phyloP scores from a whole-genome alignment of 2,329 filamentous ascomycete genomes.

The Penicillium sp. region DNA sequence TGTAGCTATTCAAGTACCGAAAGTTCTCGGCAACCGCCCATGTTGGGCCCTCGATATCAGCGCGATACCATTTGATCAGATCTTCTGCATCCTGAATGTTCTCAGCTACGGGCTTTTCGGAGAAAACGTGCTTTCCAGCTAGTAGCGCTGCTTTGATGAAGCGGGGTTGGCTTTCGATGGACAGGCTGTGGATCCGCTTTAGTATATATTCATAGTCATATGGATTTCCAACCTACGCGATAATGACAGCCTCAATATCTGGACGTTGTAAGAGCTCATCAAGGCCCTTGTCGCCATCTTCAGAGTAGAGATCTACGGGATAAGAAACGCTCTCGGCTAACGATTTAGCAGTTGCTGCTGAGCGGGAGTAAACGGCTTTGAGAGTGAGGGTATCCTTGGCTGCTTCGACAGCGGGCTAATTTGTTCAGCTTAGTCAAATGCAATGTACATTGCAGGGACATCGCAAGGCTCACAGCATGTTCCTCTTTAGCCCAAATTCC shows the following conservation, averaged over 20 bases:
- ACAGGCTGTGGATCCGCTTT: slow-evolving; percentile 41
- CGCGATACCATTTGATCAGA: slow-evolving; percentile 51
- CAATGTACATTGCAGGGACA: neutral
- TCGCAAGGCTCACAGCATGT: neutral
- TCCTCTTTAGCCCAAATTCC: neutral
- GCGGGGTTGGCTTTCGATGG: slow-evolving; percentile 61
- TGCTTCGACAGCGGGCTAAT: neutral
- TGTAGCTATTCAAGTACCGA: slow-evolving; percentile 60
- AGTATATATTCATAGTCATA: neutral
- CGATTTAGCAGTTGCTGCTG: slow-evolving; percentile 56
- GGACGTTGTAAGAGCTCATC: slow-evolving; percentile 54
- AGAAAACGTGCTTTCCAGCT: slow-evolving; percentile 70
- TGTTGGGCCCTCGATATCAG: slow-evolving; percentile 41
- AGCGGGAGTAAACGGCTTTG: slow-evolving; percentile 62
- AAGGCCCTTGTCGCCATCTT: slow-evolving; percentile 49
- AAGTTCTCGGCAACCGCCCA: slow-evolving; percentile 73
- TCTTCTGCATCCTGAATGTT: slow-evolving; percentile 54
- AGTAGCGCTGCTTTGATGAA: slow-evolving; percentile 59
- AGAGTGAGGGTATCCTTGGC: neutral
- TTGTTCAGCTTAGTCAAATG: neutral
- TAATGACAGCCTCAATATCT: slow-evolving; percentile 47
- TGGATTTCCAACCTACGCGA: slow-evolving; percentile 26
- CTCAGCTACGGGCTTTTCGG: slow-evolving; percentile 68
- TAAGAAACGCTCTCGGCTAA: slow-evolving; percentile 38
- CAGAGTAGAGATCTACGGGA: slow-evolving; percentile 57